Base-by-base conservation (phyloP, 345 rosid genomes). In the Citrus trifoliata region DNA sequence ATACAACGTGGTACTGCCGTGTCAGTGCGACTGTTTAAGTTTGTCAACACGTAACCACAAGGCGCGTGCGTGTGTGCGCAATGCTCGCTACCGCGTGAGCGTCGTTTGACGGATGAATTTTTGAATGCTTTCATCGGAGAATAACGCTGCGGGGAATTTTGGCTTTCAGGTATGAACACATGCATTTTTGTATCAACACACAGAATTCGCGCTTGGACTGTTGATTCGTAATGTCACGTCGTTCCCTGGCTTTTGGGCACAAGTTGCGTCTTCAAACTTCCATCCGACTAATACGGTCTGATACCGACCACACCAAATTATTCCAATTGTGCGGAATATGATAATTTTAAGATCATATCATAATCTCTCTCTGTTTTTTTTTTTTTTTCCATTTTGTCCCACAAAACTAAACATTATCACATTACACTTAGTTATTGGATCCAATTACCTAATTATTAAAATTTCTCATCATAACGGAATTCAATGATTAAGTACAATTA, bases 401-500 rank as follows among this genome's bases (percentile, higher is more conserved):
- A 42, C 4, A 12, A 3, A 42, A 12, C 1, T 10, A 42, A 42
- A 42, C 14, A 42, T 42, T 12, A 3, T 12, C 0, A 3, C 3
- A 12, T 42, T 12, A 32, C 0, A 32, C 0, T 0, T 32, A 32
- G 0, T 32, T 0, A 32, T 32, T 32, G 0, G 0, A 32, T 32
- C 5, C 4, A 32, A 32, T 0, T 32, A 32, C 0, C 0, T 32
- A 32, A 32, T 3, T 0, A 32, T 32, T 32, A 3, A 32, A 32
- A 32, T 32, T 32, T 32, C 0, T 32, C 33, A 32, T 0, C 0
- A 32, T 32, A 32, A 32, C 33, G 3, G 33, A 32, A 32, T 32
- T 0, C 5, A 32, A 32, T 3, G 5, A 0, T 0, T 4, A 32
- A 0, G 0, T 32, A 0, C 0, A 32, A 32, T 32, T 32, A 0